Percentiles rank a stretch among this genome's conserved stretches.
Evolutionary conservation across 768 basidiomycete species (phyloP).

Genomic region (Crassisporium funariophilum): DNA sequence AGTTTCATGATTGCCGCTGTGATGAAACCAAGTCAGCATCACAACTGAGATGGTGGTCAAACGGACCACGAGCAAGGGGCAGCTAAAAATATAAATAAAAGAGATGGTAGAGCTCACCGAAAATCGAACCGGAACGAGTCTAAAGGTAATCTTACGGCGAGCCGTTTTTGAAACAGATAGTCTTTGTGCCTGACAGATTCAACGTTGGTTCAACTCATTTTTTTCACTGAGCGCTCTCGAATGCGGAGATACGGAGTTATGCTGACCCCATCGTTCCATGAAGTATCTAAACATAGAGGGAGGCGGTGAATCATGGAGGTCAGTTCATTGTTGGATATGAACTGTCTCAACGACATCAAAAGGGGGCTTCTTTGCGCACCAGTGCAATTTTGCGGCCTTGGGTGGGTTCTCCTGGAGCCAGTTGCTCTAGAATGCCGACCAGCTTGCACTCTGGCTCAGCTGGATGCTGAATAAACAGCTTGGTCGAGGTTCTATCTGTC

Average conservation of each 20-base stretch:
- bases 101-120: slow-evolving; percentile 49
- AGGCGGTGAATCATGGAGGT: neutral
- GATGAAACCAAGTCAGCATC: slow-evolving; percentile 5
- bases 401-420: slow-evolving; percentile 49
- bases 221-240: slow-evolving; percentile 14
- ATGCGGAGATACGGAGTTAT: slow-evolving; percentile 27
- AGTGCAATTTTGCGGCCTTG: slow-evolving; percentile 64
- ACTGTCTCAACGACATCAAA: slow-evolving; percentile 10
- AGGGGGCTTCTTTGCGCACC: slow-evolving; percentile 41
- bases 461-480: slow-evolving; percentile 54
- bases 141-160: slow-evolving; percentile 63
- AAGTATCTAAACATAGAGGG: slow-evolving; percentile 56
- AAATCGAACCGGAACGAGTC: slow-evolving; percentile 91
- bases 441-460: slow-evolving; percentile 44
- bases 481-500: slow-evolving; percentile 44
- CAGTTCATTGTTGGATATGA: neutral
- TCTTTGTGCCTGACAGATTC: slow-evolving; percentile 71
- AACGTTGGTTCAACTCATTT: slow-evolving; percentile 22
- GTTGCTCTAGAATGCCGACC: slow-evolving; percentile 65
- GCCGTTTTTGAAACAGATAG: slow-evolving; percentile 77
- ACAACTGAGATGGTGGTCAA: neutral
- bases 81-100: neutral
- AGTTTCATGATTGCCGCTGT: slow-evolving; percentile 78
- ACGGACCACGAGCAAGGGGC: neutral
- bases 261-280: slow-evolving; percentile 80